A percentile compares a stretch with the other conserved stretches of the same genome.
Evolutionary conservation across 768 basidiomycete species (phyloP).

Genomic region (Cytidiella melzeri): DNA sequence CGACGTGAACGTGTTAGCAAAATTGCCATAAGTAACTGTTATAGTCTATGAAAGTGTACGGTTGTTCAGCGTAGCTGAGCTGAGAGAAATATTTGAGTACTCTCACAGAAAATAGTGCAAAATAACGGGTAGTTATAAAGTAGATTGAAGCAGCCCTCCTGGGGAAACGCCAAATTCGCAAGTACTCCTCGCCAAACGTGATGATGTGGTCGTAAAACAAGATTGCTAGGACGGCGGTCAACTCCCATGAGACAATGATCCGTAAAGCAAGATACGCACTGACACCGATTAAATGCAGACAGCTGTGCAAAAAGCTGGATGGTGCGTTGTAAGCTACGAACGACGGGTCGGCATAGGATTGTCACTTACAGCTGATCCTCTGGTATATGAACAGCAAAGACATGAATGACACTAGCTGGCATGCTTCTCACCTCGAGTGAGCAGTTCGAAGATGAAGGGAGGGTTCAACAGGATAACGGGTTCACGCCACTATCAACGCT

Average conservation of each 20-base stretch:
- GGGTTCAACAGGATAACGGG: no score
- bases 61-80: background rate
- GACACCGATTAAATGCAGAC: no score
- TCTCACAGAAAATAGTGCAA: slow-evolving; percentile 11
- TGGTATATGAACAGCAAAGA: no score
- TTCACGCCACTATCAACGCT: no score
- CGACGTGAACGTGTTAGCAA: background rate
- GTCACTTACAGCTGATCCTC: background rate
- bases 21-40: background rate
- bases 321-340: no score
- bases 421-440: no score
- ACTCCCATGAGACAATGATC: no score
- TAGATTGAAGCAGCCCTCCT: slow-evolving; percentile 12
- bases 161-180: slow-evolving; percentile 16
- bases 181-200: slow-evolving; percentile 16
- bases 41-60: background rate
- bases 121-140: slow-evolving; percentile 23
- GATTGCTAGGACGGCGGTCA: no score
- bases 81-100: background rate
- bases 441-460: no score
- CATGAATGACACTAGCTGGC: no score
- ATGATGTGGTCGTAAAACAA: slow-evolving; percentile 11
- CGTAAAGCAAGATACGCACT: no score
- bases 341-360: background rate
- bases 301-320: no score